Base-by-base conservation (phyloP, 2,329 filamentous ascomycete genomes). In the Leptographium radiaticola region DNA sequence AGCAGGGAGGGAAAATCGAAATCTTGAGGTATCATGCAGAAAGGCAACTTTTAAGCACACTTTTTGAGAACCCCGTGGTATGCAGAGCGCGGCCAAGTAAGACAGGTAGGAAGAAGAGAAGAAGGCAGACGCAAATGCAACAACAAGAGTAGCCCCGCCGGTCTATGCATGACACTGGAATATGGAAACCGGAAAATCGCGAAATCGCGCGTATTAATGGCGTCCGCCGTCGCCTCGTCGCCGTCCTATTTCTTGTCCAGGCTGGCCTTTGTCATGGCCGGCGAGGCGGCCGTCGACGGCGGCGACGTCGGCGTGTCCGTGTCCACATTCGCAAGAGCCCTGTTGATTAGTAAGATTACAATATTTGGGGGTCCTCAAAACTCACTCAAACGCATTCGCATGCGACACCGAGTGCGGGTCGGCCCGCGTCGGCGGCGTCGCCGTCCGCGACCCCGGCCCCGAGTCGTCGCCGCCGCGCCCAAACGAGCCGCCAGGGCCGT, bases 361-460 rank as follows among this genome's bases (percentile, higher is more conserved):
- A n/a, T n/a, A n/a, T n/a, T n/a, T n/a, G n/a, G n/a, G n/a, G n/a
- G n/a, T n/a, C n/a, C n/a, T n/a, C 51, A 34, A 34, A 20, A 63
- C 85, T 77, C 81, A 96, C 90, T 89, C 91, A 75, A 95, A 98
- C 62, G 90, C 85, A 75, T 98, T 98, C 61, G 84, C 81, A 65
- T 86, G 86, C 56, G 57, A 59, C 11, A 60, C 59, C 81, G 84
- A 52, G 79, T 77, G 63, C 47, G 65, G 63, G 49, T 66, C 63
- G 33, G 45, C 42, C 53, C 73, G 69, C 20, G 78, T 79, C 47
- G 89, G 87, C 53, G 90, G 90, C 49, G 91, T 97, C 63, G 87
- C 88, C 54, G 89, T 94, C 61, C 93, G 84, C 56, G 90, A 96
- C 53, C 89, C 94, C 61, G 84, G 81, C 62, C 82, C 87, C 57